Evolutionary conservation across 768 basidiomycete genomes (phyloP), one percentile per base, ranked within the genome.

Genomic region (Daedaleopsis nitida): DNA sequence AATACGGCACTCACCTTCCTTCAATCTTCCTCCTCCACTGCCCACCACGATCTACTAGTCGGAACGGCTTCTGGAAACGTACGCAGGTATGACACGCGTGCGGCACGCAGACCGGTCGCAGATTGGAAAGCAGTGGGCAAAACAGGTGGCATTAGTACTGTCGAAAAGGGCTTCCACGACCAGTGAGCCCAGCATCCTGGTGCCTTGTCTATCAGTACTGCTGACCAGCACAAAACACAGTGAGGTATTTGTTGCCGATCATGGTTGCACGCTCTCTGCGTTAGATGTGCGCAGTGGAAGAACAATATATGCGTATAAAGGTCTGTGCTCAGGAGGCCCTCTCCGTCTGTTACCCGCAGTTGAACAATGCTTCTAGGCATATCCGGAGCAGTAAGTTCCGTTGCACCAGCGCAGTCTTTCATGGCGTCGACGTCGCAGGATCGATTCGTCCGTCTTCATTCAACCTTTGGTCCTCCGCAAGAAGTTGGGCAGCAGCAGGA

Each of bases 11-110:
- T 95, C 27, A 74, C 84, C 2, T 91, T 85, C 67, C 70, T 91
- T 3, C 73, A 79, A 7, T 69, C 79, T 5, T 76, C 77, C 64
- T 34, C 66, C 12, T 27, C 72, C 62, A n/a, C 72, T 58, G 57
- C 66, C 43, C 72, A 75, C 19, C 78, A 82, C 37, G 82, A 87
- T 43, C 71, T 94, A 23, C 72, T 87, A 16, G 81, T 85, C n/a
- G 93, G 93, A 0, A 92, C 90, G 0, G 82, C 84, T 57, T 74
- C 86, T 45, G 93, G 93, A 19, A 82, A 90, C 65, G 75, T 94
- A 6, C 84, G 88, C 48, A 80, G 83, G 44, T 95, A 95, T 67
- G 93, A 95, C 67, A 88, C 86, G 1, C 85, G 91, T 54, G 79
- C 84, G 9, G 85, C 83, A 23, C 83, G 84, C 17, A 79, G 84